Evolutionary conservation across 2,329 filamentous ascomycete genomes (phyloP).

Genomic region (Dothistroma septosporum): DNA sequence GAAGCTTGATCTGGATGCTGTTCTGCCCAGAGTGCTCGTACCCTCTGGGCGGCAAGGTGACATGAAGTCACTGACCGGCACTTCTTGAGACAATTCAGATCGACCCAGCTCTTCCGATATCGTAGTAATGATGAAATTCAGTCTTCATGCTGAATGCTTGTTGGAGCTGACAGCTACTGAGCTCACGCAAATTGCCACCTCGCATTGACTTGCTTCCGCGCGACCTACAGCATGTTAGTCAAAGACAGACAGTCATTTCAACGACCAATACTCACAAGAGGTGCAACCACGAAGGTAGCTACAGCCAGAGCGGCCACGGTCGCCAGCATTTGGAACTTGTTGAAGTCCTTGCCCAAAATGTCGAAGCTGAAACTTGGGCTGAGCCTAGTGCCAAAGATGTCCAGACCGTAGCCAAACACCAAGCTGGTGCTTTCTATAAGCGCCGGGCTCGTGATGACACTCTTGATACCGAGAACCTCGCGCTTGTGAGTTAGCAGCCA

Average conservation of each 20-base stretch:
- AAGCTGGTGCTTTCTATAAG: slow-evolving; percentile 87
- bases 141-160: background rate
- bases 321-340: slow-evolving; percentile 76
- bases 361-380: slow-evolving; percentile 90
- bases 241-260: background rate
- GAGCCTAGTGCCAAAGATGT: slow-evolving; percentile 81
- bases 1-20: too few species aligned
- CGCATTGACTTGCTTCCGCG: slow-evolving; percentile 64
- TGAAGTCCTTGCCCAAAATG: slow-evolving; percentile 87
- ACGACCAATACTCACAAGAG: slow-evolving; percentile 65
- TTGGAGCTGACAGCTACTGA: background rate
- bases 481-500: slow-evolving; percentile 76
- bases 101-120: too few species aligned
- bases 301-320: slow-evolving; percentile 77
- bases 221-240: slow-evolving; percentile 40
- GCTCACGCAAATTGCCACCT: slow-evolving; percentile 51
- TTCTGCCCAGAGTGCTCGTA: too few species aligned
- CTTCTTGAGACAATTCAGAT: too few species aligned
- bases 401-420: slow-evolving; percentile 80
- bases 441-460: slow-evolving; percentile 71
- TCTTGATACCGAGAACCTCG: slow-evolving; percentile 70
- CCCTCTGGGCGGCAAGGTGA: too few species aligned
- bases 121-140: too few species aligned
- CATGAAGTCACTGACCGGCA: too few species aligned
- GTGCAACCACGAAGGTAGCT: slow-evolving; percentile 73